These are phyloP conservation scores for Pseudogymnoascus sp. DNA, from an alignment of 2,329 filamentous ascomycete genomes.

Conservation along the genomic window DNA sequence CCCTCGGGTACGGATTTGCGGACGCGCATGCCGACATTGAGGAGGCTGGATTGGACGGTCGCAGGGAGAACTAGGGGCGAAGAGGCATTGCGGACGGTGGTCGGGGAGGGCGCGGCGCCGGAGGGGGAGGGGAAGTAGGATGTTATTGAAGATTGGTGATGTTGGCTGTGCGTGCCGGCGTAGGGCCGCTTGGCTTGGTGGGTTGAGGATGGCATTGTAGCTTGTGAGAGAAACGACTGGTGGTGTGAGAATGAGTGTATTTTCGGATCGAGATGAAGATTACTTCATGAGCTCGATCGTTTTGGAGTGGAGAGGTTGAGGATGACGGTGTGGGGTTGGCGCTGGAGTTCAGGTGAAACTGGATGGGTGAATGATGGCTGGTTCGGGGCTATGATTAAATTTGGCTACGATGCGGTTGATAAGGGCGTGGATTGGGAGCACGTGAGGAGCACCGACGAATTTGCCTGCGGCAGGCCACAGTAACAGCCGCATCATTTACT, in stretches of 20 bases:
- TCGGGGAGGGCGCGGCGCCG: conserved; percentile 26
- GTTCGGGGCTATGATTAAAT: background rate
- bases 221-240: background rate
- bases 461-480: background rate
- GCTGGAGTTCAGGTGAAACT: conserved; percentile 3
- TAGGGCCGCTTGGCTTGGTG: conserved; percentile 49
- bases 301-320: conserved; percentile 6
- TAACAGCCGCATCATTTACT: background rate
- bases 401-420: background rate
- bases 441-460: background rate
- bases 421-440: background rate
- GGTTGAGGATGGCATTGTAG: conserved; percentile 18
- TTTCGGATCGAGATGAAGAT: background rate
- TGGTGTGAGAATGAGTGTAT: background rate
- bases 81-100: conserved; percentile 35
- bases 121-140: conserved; percentile 44
- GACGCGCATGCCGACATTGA: conserved; percentile 88
- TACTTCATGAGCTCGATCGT: background rate
- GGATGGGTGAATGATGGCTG: background rate
- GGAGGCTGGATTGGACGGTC: conserved; percentile 69
- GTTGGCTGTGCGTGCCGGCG: conserved; percentile 50
- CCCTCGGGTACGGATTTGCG: conserved; percentile 90
- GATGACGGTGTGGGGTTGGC: background rate
- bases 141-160: conserved; percentile 45
- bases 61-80: conserved; percentile 49